Base-by-base conservation (phyloP, 208 protist genomes). In the Naegleria fowleri region DNA sequence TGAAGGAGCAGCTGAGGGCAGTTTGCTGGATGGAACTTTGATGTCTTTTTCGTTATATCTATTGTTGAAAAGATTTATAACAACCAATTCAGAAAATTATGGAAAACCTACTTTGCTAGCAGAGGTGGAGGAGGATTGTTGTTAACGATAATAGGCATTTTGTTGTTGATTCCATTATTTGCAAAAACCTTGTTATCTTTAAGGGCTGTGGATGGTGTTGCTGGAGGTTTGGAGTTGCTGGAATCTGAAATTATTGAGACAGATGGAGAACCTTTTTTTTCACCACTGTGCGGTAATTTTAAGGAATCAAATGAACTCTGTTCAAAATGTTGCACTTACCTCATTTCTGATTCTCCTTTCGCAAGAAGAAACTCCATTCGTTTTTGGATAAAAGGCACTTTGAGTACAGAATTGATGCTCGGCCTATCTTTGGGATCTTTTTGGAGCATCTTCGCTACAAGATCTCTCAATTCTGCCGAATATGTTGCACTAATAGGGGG, bases 401-500 rank as follows among this genome's bases (percentile, higher is more conserved):
- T 88, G 0, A 88, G 15, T 4, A 88, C 85, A 58, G 85, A 58
- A 5, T 51, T 90, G 11, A 90, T 90, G 5, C n/a, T 48, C 4
- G 88, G 88, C 19, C 88, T 43, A 15, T 59, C 36, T 39, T 38
- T 83, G 19, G 88, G 88, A 58, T 90, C 88, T 38, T 86, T 83
- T 86, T 90, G 52, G 0, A 90, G 33, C 88, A 90, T 90, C 33
- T 79, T 86, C 1, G 13, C 43, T 5, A 90, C n/a, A 6, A 90
- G 22, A 58, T 88, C 41, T 38, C 90, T 43, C n/a, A 96, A 7
- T 36, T 94, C 92, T 40, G 40, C 40, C 4, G 59, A 88, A 33
- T 94, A 96, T 15, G 89, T 87, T 4, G 76, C 38, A 41, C 94
- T 91, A 25, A 97, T 93, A n/a, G 95, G 95, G 16, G 95, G 95